phyloP scores from a whole-genome alignment of 2,329 filamentous ascomycete genomes.

The Furcasterigmium furcatum region DNA sequence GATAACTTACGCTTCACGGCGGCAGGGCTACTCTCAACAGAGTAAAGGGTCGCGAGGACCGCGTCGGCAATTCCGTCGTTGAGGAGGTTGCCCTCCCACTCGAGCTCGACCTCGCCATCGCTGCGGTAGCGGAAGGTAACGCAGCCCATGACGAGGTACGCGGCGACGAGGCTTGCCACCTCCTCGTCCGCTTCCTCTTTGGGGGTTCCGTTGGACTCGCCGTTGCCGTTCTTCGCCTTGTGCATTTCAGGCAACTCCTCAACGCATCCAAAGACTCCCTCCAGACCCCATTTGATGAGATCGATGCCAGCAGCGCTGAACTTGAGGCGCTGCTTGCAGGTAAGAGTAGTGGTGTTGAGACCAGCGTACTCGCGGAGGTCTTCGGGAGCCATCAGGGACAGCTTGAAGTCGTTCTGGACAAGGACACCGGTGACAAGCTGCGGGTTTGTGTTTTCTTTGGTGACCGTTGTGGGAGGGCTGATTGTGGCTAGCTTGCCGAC shows the following conservation, averaged over 20 bases:
- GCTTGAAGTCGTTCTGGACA: conserved; percentile 96
- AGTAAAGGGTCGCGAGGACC: conserved; percentile 87
- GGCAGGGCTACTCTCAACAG: conserved; percentile 89
- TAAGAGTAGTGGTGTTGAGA: conserved; percentile 91
- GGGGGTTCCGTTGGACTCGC: conserved; percentile 28
- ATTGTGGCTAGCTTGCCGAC: conserved; percentile 89
- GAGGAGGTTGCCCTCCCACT: conserved; percentile 97
- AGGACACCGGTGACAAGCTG: conserved; percentile 82
- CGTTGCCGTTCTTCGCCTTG: conserved; percentile 26
- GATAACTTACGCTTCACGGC: conserved; percentile 86
- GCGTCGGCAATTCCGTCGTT: conserved; percentile 99
- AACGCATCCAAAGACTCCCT: conserved; percentile 88
- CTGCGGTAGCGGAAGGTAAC: conserved; percentile 75
- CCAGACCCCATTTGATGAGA: conserved; percentile 88
- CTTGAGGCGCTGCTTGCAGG: conserved; percentile 86
- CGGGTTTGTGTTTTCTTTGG: conserved; percentile 23
- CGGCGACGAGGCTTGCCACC: conserved; percentile 48
- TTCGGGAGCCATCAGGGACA: conserved; percentile 94
- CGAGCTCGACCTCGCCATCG: conserved; percentile 80
- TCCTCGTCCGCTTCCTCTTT: conserved; percentile 64
- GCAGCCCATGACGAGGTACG: conserved; percentile 83
- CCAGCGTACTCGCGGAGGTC: conserved; percentile 95
- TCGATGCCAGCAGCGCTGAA: conserved; percentile 87
- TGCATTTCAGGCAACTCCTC: conserved; percentile 62
- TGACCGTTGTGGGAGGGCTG: conserved; percentile 55